Base-by-base conservation (phyloP, 306 rosid species). In the Rosa lucieae region DNA sequence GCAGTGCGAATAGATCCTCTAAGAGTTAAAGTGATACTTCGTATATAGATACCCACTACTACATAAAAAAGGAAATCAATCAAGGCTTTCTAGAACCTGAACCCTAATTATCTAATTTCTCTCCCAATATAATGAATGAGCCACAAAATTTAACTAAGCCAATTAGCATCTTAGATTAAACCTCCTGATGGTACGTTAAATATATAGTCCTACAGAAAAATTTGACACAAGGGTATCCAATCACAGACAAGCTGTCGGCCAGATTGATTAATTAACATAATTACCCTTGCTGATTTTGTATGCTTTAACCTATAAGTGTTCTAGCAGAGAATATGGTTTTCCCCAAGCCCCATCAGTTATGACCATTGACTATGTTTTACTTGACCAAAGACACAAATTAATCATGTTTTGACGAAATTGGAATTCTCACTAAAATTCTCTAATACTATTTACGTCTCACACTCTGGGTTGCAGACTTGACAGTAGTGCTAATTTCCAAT, bases 1-100 rank as follows among this genome's bases (percentile, higher is more conserved):
- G 73, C 62, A 63, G 84, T 73, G 21, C 73, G 89, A 87, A 89
- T 82, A 80, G 72, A 82, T 80, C 88, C 89, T 84, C 73, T 49
- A 74, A 76, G 75, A 82, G 69, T 78, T 29, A 68, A 80, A 82
- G 84, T 80, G 87, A 77, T 74, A 77, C 82, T 80, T 73, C 84
- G 8, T 13, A 14, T 63, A 29, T 29, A 37, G 12, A 77, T 73
- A 53, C 88, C 83, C 86, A 86, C 89, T 90, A 39, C 26, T 72
- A 80, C 79, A 86, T 67, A 58, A 79, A 80, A 74, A 70, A 40
- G 52, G 63, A 70, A 66, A 35, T 44, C 73, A 66, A 82, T 73
- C 67, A 18, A 35, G 9, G 59, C 79, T 81, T 69, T 52, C 62
- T 29, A 70, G 51, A 87, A 85, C 75, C 67, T 78, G 76, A 43